Percentiles rank a stretch among this genome's conserved stretches.
Conservation (phyloP, 2,329 filamentous ascomycete species). For the Sphaerulina vaccinii region DNA sequence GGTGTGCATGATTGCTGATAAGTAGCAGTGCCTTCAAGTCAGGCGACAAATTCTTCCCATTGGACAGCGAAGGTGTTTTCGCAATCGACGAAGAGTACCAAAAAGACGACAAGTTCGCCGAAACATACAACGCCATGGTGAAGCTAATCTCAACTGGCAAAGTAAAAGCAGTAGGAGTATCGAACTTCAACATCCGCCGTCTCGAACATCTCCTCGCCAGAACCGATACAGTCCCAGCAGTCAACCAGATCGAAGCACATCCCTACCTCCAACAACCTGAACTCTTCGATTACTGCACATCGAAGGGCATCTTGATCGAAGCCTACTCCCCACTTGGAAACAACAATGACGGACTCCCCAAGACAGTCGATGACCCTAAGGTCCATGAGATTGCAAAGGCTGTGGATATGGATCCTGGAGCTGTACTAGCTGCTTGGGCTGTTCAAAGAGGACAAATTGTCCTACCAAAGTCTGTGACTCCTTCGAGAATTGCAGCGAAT, state of each 20-base stretch:
- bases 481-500: constrained; percentile 27
- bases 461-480: constrained; percentile 27
- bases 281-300: constrained; percentile 23
- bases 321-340: constrained; percentile 39
- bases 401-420: constrained; percentile 19
- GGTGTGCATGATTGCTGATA: not conserved
- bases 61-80: constrained; percentile 26
- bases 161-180: constrained; percentile 32
- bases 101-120: constrained; percentile 38
- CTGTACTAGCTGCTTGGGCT: constrained; percentile 21
- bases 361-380: constrained; percentile 24
- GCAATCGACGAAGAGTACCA: constrained; percentile 38
- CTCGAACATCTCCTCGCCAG: constrained; percentile 28
- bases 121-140: constrained; percentile 30
- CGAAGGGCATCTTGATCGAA: constrained; percentile 26
- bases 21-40: constrained; percentile 19
- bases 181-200: constrained; percentile 29
- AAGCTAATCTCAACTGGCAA: constrained; percentile 31
- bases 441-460: constrained; percentile 25
- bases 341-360: constrained; percentile 29
- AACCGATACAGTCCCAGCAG: constrained; percentile 25
- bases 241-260: constrained; percentile 30
- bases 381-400: constrained; percentile 22
- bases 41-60: constrained; percentile 43
- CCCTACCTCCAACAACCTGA: constrained; percentile 27